These are phyloP conservation scores for Puccinia novopanici DNA, from an alignment of 1,284 basidiomycete genomes.

Conservation along the genomic window DNA sequence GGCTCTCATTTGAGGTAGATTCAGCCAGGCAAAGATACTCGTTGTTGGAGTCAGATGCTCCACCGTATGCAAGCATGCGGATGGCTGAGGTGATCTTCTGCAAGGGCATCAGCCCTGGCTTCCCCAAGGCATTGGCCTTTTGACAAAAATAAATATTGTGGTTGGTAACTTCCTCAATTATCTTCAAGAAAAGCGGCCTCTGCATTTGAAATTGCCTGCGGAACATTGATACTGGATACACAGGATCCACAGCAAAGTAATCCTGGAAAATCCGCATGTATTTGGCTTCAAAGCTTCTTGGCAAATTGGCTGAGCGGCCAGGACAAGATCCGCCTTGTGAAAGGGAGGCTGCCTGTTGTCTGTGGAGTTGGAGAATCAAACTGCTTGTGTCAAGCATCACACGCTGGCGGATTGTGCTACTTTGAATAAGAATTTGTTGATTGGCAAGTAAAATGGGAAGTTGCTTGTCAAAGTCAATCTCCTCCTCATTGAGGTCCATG, in stretches of 20 bases:
- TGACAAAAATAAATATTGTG: slow-evolving; percentile 8
- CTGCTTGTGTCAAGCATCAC: not conserved
- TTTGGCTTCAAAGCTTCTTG: not conserved
- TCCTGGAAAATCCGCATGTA: not conserved
- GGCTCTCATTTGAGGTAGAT: too few species aligned
- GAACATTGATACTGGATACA: not conserved
- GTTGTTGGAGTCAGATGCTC: not conserved
- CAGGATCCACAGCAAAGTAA: not conserved
- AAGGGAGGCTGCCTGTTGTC: not conserved
- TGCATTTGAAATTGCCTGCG: not conserved
- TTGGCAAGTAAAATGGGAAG: too few species aligned
- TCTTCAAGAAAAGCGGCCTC: not conserved
- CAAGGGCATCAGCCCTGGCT: not conserved
- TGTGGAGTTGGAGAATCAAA: not conserved
- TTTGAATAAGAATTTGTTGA: too few species aligned
- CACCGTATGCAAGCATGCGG: slow-evolving; percentile 2
- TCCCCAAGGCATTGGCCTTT: not conserved
- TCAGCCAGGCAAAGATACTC: not conserved
- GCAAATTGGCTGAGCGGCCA: not conserved
- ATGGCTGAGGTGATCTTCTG: slow-evolving; percentile 26
- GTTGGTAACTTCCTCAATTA: slow-evolving; percentile 34
- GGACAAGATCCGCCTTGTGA: not conserved
- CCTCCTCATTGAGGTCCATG: too few species aligned
- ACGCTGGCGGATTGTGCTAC: too few species aligned
- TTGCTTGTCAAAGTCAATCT: too few species aligned